These are phyloP conservation scores for Colletotrichum noveboracense DNA, from an alignment of 2,329 filamentous ascomycete species.

Conservation along the genomic window DNA sequence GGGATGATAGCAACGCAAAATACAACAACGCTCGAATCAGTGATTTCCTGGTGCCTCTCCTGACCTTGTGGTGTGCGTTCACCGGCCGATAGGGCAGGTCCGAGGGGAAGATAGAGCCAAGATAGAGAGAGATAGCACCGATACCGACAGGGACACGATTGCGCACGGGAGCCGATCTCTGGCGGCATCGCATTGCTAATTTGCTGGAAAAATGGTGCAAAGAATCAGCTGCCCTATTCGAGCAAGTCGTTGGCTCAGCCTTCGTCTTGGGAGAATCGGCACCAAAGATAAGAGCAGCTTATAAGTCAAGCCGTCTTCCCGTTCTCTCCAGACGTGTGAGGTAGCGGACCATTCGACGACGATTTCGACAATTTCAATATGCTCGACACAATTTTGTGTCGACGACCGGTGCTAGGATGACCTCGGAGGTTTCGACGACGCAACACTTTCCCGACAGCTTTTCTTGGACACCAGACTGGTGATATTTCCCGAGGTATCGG, in stretches of 20 bases:
- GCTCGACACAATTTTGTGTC: background rate
- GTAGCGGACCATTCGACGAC: background rate
- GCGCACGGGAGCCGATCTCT: slow-evolving; percentile 18
- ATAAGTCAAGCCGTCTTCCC: background rate
- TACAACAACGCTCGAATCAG: background rate
- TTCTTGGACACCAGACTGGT: background rate
- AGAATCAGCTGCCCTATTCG: slow-evolving; percentile 20
- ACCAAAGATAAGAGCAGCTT: slow-evolving; percentile 19
- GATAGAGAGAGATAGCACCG: slow-evolving; percentile 10
- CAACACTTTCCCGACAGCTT: background rate
- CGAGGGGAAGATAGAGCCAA: slow-evolving; percentile 10
- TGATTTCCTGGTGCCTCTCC: background rate
- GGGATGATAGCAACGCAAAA: background rate
- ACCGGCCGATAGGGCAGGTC: slow-evolving; percentile 16
- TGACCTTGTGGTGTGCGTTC: background rate
- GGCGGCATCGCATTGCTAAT: slow-evolving; percentile 20
- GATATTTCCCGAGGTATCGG: background rate
- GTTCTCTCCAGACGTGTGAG: background rate
- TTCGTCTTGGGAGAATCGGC: background rate
- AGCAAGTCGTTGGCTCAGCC: slow-evolving; percentile 6
- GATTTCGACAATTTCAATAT: background rate
- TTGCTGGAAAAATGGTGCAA: slow-evolving; percentile 17
- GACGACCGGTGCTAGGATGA: background rate
- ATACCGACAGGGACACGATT: slow-evolving; percentile 20
- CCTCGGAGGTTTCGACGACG: background rate